Evolutionary conservation across 1,284 basidiomycete genomes (phyloP), one percentile per base, ranked within the genome.

Genomic region (Fistulina hepatica): DNA sequence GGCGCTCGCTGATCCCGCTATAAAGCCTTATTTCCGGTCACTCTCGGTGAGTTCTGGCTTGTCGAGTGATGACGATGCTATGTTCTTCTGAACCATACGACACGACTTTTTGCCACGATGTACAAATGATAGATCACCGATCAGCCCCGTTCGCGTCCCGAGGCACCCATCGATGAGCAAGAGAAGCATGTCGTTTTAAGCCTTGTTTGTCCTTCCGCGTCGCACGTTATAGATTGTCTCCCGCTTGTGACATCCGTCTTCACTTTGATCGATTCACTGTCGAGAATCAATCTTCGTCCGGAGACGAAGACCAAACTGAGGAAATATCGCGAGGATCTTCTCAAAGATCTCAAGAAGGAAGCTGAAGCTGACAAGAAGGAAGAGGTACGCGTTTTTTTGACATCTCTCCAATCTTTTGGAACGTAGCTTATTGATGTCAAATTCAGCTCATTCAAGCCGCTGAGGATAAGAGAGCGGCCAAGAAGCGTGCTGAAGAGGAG

Each of bases 231-330:
- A 70, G 30, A 55, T 54, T 9, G 74, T 69, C 36, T 76, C 75
- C 15, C 70, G 4, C 68, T 91, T 52, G 63, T 91, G 37, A 60
- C 75, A 31, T 73, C 78, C 20, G 55, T 76, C 12, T 82, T 92
- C 60, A 65, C 76, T 37, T 68, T 92, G 42, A 67, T 88, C 45
- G 89, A 93, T 55, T 56, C 70, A 26, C 59, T 81, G 42, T 66
- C 65, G 46, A 70, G 67, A 52, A 56, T 74, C 44, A 66, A 56
- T 39, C 63, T 91, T 43, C 77, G 86, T 28, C 80, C 86, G 19
- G 89, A 93, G 63, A 89, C 86, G 22, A 71, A 69, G 52, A 58
- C 59, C 32, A 91, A 91, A 62, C 67, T 92, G 37, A 69, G 64
- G 53, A 83, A 75, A 57, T 67, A 65, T 15, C 68, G 88, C 36